Percentiles rank a stretch among this genome's conserved stretches.
These are phyloP conservation scores for Drechslerella stenobrocha DNA, from an alignment of 2,329 filamentous ascomycete species.

Conservation along the genomic window DNA sequence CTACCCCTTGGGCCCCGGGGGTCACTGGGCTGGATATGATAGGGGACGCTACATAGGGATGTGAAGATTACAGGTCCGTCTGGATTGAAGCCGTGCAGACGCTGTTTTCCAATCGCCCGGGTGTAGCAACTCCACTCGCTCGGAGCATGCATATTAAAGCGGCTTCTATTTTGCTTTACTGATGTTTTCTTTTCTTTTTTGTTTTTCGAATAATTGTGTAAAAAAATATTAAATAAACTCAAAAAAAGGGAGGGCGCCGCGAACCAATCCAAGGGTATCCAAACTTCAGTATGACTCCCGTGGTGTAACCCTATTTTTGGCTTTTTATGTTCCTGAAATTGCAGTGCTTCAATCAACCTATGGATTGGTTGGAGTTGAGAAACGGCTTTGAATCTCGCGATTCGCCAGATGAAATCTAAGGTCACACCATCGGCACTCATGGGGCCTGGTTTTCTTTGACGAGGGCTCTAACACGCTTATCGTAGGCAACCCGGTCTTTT, in stretches of 20 bases:
- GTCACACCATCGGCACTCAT: background rate
- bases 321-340: background rate
- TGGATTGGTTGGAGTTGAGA: too few relatives aligned
- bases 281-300: background rate
- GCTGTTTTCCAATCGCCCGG: too few relatives aligned
- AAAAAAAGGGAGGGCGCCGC: background rate
- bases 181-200: background rate
- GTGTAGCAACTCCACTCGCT: too few relatives aligned
- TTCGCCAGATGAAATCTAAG: background rate
- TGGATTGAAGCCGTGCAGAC: too few relatives aligned
- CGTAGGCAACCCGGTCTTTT: slow-evolving; percentile 83
- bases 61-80: too few relatives aligned
- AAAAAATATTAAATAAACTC: background rate
- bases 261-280: slow-evolving; percentile 5
- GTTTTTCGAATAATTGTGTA: background rate
- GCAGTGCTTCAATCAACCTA: background rate
- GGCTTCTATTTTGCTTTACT: too few relatives aligned
- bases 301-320: background rate
- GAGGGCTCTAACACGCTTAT: slow-evolving; percentile 80
- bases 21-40: too few relatives aligned
- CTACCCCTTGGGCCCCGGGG: too few relatives aligned
- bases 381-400: too few relatives aligned
- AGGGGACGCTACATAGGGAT: too few relatives aligned
- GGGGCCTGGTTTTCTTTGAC: slow-evolving; percentile 62
- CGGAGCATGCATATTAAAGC: too few relatives aligned